Base-by-base conservation (phyloP, 2,329 filamentous ascomycete genomes). In the Aspergillus vadensis region DNA sequence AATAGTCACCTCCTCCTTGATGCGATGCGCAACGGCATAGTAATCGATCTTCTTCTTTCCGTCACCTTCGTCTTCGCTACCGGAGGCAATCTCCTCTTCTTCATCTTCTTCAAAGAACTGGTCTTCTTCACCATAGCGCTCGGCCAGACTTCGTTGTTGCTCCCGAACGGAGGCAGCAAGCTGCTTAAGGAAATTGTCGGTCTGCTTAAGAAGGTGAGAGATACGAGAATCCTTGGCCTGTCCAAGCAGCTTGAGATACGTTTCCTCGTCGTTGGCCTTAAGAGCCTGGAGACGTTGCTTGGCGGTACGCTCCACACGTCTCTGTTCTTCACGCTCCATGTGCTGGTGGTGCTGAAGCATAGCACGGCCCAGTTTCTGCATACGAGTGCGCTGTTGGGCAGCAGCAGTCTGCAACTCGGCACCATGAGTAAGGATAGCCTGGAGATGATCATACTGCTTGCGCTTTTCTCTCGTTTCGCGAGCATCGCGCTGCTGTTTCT, bases 211-310 rank as follows among this genome's bases (percentile, higher is more conserved):
- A 72, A 99, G 82, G 76, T 99, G 95, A 8, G 95, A 97, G 66
- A 99, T 99, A 88, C 95, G 94, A 41, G 94, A 98, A 82, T 99
- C 95, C 83, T 99, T 99, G 72, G 95, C 95, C 78, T 99, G 94
- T 73, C 96, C 95, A 70, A 99, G 89, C 73, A 99, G 85, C 79
- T 97, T 97, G 79, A 99, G 86, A 76, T 99, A 99, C 0, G 95
- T 96, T 80, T 98, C 95, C 81, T 99, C 95, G 77, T 99, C 95
- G 87, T 99, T 96, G 71, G 95, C 94, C 81, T 97, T 98, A 76
- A 99, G 85, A 63, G 95, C 95, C 78, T 98, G 94, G 67, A 99
- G 88, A 97, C 95, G 95, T 79, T 99, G 95, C 83, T 99, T 99
- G 65, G 95, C 95, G 9, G 94, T 99, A 65, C 95, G 87, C 81